Conservation (phyloP, 1,284 basidiomycete genomes). For the Sporisorium graminicola region DNA sequence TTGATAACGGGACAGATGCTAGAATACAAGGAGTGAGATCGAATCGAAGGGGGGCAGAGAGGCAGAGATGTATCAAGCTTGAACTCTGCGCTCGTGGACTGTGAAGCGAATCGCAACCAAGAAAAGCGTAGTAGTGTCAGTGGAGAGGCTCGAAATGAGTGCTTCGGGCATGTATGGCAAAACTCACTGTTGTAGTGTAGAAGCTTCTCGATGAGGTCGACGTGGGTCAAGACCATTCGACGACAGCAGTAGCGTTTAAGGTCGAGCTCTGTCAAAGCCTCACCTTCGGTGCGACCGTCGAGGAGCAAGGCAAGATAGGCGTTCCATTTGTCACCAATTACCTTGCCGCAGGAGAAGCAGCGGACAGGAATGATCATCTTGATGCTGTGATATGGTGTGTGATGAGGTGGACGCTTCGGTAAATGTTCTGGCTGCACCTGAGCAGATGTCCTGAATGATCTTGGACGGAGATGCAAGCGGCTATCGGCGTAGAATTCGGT, state of each 20-base stretch:
- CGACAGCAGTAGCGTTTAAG: slow-evolving; percentile 95
- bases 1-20: slow-evolving; percentile 18
- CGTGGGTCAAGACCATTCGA: slow-evolving; percentile 96
- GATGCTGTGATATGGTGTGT: slow-evolving; percentile 4
- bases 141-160: not conserved
- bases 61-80: slow-evolving; percentile 9
- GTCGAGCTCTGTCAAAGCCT: slow-evolving; percentile 90
- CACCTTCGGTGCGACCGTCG: slow-evolving; percentile 74
- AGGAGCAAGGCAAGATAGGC: slow-evolving; percentile 67
- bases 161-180: too few species aligned
- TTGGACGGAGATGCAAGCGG: not conserved
- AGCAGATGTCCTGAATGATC: not conserved
- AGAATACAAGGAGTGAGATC: slow-evolving; percentile 34
- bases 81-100: slow-evolving; percentile 48
- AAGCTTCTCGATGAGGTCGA: slow-evolving; percentile 95
- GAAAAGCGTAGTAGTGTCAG: not conserved
- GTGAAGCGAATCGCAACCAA: not conserved
- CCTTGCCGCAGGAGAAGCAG: slow-evolving; percentile 70
- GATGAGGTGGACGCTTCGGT: not conserved
- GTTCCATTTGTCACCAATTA: slow-evolving; percentile 69
- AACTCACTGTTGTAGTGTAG: slow-evolving; percentile 95
- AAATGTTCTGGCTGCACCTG: not conserved
- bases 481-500: not conserved
- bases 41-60: not conserved
- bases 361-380: slow-evolving; percentile 66